These are phyloP conservation scores for Geosmithia putterillii DNA, from an alignment of 2,329 filamentous ascomycete genomes.

Conservation along the genomic window DNA sequence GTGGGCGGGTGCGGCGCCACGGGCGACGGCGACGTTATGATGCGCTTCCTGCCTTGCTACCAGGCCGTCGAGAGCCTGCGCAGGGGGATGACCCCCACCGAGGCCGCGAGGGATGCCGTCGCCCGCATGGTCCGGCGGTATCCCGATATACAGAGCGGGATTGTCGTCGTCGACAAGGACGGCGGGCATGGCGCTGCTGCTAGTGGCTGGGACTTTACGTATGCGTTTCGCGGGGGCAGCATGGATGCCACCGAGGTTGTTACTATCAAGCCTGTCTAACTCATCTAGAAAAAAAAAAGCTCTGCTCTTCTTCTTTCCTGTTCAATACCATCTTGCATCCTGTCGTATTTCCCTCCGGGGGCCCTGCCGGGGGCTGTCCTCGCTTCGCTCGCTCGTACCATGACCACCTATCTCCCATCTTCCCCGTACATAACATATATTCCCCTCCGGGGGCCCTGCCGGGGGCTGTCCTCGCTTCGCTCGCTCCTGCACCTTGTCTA, in stretches of 20 bases:
- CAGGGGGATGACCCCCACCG: conserved; percentile 30
- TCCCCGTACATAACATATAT: too few species aligned
- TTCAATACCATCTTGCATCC: too few species aligned
- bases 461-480: too few species aligned
- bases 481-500: too few species aligned
- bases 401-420: too few species aligned
- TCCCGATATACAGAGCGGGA: conserved; percentile 30
- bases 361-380: too few species aligned
- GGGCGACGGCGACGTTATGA: conserved; percentile 45
- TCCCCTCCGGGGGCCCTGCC: too few species aligned
- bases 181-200: conserved; percentile 38
- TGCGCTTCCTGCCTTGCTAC: conserved; percentile 44
- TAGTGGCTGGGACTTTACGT: conserved; percentile 42
- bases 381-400: too few species aligned
- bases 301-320: too few species aligned
- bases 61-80: conserved; percentile 43
- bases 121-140: conserved; percentile 34
- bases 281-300: too few species aligned
- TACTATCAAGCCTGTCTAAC: conserved; percentile 19
- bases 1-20: conserved; percentile 43
- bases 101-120: conserved; percentile 38
- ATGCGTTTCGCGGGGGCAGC: conserved; percentile 31
- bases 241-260: conserved; percentile 35
- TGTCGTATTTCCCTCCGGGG: too few species aligned
- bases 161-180: conserved; percentile 36